These are phyloP conservation scores for Colletotrichum horii DNA, from an alignment of 2,329 filamentous ascomycete genomes.

Conservation along the genomic window DNA sequence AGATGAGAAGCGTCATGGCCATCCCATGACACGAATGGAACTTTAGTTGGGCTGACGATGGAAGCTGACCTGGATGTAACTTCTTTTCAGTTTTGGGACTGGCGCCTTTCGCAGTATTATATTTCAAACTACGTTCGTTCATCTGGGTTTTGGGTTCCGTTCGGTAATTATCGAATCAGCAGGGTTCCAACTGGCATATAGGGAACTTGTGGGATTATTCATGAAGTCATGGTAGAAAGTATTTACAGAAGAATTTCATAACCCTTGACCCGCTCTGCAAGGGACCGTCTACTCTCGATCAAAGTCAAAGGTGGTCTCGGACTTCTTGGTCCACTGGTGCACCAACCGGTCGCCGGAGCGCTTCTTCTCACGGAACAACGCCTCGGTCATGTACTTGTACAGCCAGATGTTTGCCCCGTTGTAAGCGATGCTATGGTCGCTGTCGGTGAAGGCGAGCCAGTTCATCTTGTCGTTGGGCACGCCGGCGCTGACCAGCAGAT, in stretches of 20 bases:
- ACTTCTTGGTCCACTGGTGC: slow-evolving; percentile 40
- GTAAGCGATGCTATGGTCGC: slow-evolving; percentile 65
- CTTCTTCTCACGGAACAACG: slow-evolving; percentile 66
- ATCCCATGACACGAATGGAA: no score
- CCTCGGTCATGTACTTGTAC: slow-evolving; percentile 67
- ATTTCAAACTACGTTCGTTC: no score
- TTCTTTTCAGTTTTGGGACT: no score
- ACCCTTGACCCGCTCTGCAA: neutral
- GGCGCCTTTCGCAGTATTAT: no score
- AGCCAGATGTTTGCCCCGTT: slow-evolving; percentile 60
- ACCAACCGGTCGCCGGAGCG: slow-evolving; percentile 37
- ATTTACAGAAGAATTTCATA: neutral
- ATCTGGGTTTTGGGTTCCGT: no score
- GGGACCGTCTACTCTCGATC: neutral
- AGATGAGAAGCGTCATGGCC: no score
- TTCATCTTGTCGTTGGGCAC: slow-evolving; percentile 67
- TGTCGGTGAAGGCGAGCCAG: slow-evolving; percentile 70
- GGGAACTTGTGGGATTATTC: neutral
- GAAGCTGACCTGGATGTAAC: no score
- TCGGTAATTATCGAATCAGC: no score
- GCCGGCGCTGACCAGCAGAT: slow-evolving; percentile 63
- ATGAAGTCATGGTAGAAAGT: neutral
- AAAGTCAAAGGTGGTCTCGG: neutral
- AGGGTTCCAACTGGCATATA: no score
- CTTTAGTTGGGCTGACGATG: no score